Percentiles rank a stretch among this genome's conserved stretches.
These are phyloP conservation scores for Kodamaea restingae DNA, from an alignment of 805 yeast genomes.

Conservation along the genomic window DNA sequence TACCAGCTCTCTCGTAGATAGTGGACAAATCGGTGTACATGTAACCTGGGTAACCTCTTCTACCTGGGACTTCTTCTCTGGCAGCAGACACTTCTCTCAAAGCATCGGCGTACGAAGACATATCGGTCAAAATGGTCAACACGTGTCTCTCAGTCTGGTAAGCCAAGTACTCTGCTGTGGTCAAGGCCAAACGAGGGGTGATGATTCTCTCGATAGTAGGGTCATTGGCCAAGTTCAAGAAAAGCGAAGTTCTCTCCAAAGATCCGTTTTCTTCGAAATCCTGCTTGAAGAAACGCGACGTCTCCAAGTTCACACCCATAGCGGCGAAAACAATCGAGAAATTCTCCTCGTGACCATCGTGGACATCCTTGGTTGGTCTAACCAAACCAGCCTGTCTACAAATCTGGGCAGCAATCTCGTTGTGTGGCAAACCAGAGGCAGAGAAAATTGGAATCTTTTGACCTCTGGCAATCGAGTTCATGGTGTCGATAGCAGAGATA, in stretches of 20 bases:
- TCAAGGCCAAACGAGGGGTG: constrained; percentile 97
- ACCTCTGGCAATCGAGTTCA: constrained; percentile 99
- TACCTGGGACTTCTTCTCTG: constrained; percentile 99
- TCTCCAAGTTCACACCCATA: constrained; percentile 99
- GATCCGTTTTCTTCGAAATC: constrained; percentile 99
- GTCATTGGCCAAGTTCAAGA: constrained; percentile 96
- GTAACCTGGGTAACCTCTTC: constrained; percentile 99
- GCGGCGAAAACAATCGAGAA: constrained; percentile 99
- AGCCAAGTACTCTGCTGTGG: constrained; percentile 97
- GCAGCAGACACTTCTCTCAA: constrained; percentile 99
- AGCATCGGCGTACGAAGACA: constrained; percentile 99
- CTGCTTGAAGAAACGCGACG: constrained; percentile 97
- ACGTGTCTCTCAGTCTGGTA: constrained; percentile 99
- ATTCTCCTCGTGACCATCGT: constrained; percentile 99
- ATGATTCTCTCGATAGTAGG: constrained; percentile 99
- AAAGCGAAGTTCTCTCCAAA: constrained; percentile 93
- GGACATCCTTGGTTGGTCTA: constrained; percentile 98
- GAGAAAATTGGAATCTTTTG: constrained; percentile 99
- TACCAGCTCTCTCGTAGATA: constrained; percentile 98
- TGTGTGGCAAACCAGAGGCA: constrained; percentile 98
- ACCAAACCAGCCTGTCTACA: constrained; percentile 99
- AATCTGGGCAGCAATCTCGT: constrained; percentile 99
- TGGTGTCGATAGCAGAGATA: constrained; percentile 96
- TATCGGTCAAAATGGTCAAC: constrained; percentile 94
- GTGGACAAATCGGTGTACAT: constrained; percentile 99